A percentile compares a stretch with the other conserved stretches of the same genome.
Evolutionary conservation across 176 grass and related monocot species (phyloP).

Genomic region (Otatea glauca): DNA sequence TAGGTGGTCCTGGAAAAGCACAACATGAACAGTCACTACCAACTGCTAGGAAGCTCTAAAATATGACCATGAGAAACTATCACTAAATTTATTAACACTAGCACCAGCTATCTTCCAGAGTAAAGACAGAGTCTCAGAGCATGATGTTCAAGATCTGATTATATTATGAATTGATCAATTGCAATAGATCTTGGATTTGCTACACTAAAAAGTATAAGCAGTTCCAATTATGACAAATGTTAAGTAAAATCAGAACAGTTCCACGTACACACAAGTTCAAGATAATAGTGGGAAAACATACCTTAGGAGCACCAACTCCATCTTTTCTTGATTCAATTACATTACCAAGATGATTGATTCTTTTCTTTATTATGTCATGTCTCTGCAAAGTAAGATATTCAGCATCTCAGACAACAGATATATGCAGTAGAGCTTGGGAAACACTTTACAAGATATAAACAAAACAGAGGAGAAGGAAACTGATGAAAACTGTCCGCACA

Average conservation of each 20-base stretch:
- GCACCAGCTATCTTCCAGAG: slow-evolving; percentile 6
- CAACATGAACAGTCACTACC: slow-evolving; percentile 7
- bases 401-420: slow-evolving; percentile 31
- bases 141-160: slow-evolving; percentile 8
- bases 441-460: slow-evolving; percentile 41
- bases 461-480: slow-evolving; percentile 38
- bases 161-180: neutral
- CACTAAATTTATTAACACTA: neutral
- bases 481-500: slow-evolving; percentile 43
- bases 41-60: slow-evolving; percentile 13
- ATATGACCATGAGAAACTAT: neutral
- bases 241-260: slow-evolving; percentile 32
- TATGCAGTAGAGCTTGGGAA: slow-evolving; percentile 16
- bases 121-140: neutral
- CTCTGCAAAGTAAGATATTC: slow-evolving; percentile 63
- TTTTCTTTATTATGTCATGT: slow-evolving; percentile 98
- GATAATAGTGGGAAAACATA: slow-evolving; percentile 39
- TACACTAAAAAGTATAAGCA: slow-evolving; percentile 11
- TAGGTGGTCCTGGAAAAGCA: slow-evolving; percentile 24
- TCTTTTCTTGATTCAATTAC: slow-evolving; percentile 94
- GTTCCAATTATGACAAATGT: slow-evolving; percentile 21
- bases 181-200: neutral
- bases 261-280: slow-evolving; percentile 15
- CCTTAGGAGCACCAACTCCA: slow-evolving; percentile 84
- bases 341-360: slow-evolving; percentile 77